Evolutionary conservation across 2,329 filamentous ascomycete species (phyloP), one percentile per base, ranked within the genome.

Genomic region (Aspergillus sp.): DNA sequence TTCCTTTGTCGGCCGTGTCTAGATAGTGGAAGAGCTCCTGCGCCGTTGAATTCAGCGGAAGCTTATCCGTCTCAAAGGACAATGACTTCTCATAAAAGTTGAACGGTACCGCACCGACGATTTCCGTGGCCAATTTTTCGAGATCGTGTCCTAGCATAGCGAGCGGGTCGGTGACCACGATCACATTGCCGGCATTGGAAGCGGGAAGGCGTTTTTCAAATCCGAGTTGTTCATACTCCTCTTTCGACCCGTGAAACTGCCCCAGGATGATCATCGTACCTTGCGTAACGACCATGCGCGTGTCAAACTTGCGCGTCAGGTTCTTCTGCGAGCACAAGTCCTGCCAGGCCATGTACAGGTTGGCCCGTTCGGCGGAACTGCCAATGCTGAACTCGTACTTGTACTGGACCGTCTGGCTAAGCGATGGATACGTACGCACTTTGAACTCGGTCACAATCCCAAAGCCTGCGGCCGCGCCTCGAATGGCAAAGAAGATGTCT

Each of bases 21-120:
- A 82, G 62, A 55, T 78, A 81, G 5, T 67, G 45, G 56, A 85
- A 81, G 4, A 84, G 52, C 1, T 68, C 56, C n/a, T 71, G 65
- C 72, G 6, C 66, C 64, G 1, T 40, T 34, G 65, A 54, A 2
- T 67, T 59, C 0, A 70, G 60, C 10, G 82, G 70, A 0, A 77
- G 54, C 32, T 77, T 74, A 28, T 77, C 60, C 1, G 64, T 47
- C 0, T 64, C 68, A 48, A 83, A 76, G 0, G 75, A 76, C 1
- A 82, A 59, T 5, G 76, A 80, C 52, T 79, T 81, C 50, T 74
- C 68, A 44, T 78, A 78, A 52, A 85, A 85, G 2, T 75, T 65
- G 0, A 66, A 64, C 2, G 74, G 68, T 0, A 76, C 44, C 10
- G 74, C 72, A 8, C 60, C 60, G 27, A 39, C 48, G 5, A 59